A percentile compares a stretch with the other conserved stretches of the same genome.
phyloP scores from a whole-genome alignment of 2,329 filamentous ascomycete species.

The Xylaria hypoxylon region DNA sequence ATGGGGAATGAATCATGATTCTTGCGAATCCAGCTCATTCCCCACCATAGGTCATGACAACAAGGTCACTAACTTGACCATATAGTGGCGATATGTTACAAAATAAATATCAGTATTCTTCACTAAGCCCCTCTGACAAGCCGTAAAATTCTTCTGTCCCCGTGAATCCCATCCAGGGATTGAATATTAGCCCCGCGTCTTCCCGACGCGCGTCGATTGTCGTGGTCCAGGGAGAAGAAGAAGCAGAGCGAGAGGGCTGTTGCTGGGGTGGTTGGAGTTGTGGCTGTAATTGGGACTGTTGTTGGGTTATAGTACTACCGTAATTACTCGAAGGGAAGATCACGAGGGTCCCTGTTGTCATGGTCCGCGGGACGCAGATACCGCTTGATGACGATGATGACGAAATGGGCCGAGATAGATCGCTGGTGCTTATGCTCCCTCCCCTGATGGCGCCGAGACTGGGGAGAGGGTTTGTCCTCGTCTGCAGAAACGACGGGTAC shows the following conservation, averaged over 20 bases:
- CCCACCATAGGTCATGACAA: not conserved
- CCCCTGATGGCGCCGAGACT: not conserved
- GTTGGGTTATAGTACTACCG: not conserved
- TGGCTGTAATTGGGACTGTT: not conserved
- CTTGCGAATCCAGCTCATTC: not conserved
- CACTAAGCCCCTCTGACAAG: constrained; percentile 37
- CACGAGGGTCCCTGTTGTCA: not conserved
- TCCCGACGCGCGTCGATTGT: constrained; percentile 43
- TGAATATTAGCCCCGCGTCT: constrained; percentile 47
- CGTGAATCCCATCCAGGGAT: constrained; percentile 48
- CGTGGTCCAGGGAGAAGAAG: constrained; percentile 23
- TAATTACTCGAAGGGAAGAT: not conserved
- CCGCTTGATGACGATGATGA: not conserved
- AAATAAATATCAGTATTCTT: constrained; percentile 43
- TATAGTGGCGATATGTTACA: not conserved
- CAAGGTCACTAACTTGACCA: not conserved
- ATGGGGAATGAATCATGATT: constrained; percentile 8
- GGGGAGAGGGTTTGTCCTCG: not conserved
- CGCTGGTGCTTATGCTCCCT: not conserved
- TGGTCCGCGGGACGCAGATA: not conserved
- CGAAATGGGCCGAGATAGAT: not conserved
- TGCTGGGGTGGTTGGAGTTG: not conserved
- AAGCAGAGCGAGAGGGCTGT: not conserved
- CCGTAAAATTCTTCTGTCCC: constrained; percentile 47
- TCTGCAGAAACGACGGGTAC: not conserved